These are phyloP conservation scores for Collybia mongolica DNA, from an alignment of 768 basidiomycete genomes.

Conservation along the genomic window DNA sequence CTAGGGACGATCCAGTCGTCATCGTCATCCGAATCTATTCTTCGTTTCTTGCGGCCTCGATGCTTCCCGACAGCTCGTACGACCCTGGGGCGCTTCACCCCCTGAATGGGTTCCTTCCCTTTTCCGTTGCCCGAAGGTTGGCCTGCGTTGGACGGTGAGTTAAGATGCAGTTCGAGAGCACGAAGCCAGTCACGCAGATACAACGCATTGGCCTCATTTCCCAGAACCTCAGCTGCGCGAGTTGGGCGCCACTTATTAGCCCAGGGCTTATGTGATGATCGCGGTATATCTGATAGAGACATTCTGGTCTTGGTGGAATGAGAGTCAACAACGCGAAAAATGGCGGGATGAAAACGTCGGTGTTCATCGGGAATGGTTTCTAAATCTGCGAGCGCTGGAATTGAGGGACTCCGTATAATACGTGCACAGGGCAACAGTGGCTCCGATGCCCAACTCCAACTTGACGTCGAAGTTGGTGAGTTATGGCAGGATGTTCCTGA, in stretches of 20 bases:
- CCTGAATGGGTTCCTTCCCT: constrained; percentile 26
- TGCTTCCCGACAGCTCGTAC: constrained; percentile 50
- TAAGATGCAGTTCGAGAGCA: constrained; percentile 62
- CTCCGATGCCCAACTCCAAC: no score
- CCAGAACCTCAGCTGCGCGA: constrained; percentile 71
- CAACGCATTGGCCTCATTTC: constrained; percentile 67
- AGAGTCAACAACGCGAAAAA: constrained; percentile 33
- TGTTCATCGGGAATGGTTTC: constrained; percentile 30
- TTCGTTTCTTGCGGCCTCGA: constrained; percentile 51
- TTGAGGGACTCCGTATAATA: no score
- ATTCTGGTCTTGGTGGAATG: not conserved
- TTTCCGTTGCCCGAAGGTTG: constrained; percentile 8
- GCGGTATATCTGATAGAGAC: constrained; percentile 12
- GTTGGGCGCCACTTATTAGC: constrained; percentile 73
- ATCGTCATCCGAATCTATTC: constrained; percentile 54
- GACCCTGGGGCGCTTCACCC: constrained; percentile 58
- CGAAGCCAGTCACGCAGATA: constrained; percentile 80
- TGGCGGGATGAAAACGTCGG: constrained; percentile 45
- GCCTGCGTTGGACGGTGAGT: constrained; percentile 14
- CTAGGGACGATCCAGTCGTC: constrained; percentile 58
- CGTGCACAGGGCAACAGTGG: no score
- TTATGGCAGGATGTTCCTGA: no score
- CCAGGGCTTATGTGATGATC: constrained; percentile 51
- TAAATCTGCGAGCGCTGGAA: constrained; percentile 12
- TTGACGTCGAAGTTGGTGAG: no score